Conservation (phyloP, 1,284 basidiomycete genomes). For the Veloboletus limbatus region DNA sequence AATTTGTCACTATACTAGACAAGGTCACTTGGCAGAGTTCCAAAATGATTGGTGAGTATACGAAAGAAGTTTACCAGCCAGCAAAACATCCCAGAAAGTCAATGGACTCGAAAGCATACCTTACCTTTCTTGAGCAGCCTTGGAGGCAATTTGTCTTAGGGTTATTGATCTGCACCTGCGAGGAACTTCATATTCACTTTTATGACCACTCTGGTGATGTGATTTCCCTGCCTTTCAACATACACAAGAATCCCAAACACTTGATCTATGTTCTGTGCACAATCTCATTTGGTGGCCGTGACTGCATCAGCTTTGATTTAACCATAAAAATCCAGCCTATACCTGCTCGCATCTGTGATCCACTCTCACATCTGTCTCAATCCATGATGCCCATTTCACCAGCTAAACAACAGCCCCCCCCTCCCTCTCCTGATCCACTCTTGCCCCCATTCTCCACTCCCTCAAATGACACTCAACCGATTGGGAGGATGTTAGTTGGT, state of each 20-base stretch:
- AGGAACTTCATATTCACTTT: neutral
- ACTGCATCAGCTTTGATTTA: neutral
- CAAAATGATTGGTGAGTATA: neutral
- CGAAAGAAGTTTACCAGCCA: neutral
- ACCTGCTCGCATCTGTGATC: no score
- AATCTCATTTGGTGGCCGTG: neutral
- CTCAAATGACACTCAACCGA: neutral
- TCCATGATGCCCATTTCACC: no score
- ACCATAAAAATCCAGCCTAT: neutral
- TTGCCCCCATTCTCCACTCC: neutral
- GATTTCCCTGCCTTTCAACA: neutral
- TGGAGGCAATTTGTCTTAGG: constrained; percentile 1
- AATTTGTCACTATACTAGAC: neutral
- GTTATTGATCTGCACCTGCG: neutral
- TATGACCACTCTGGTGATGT: neutral
- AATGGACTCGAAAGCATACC: constrained; percentile 1
- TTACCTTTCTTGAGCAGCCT: neutral
- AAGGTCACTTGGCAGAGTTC: constrained; percentile 1
- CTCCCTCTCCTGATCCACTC: neutral
- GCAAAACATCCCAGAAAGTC: neutral
- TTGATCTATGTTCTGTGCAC: neutral
- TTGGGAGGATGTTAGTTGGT: neutral
- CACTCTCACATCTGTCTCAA: no score
- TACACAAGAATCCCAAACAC: neutral
- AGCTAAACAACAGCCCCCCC: no score